These are phyloP conservation scores for Calocybe gangraenosa DNA, from an alignment of 768 basidiomycete genomes.

Conservation along the genomic window DNA sequence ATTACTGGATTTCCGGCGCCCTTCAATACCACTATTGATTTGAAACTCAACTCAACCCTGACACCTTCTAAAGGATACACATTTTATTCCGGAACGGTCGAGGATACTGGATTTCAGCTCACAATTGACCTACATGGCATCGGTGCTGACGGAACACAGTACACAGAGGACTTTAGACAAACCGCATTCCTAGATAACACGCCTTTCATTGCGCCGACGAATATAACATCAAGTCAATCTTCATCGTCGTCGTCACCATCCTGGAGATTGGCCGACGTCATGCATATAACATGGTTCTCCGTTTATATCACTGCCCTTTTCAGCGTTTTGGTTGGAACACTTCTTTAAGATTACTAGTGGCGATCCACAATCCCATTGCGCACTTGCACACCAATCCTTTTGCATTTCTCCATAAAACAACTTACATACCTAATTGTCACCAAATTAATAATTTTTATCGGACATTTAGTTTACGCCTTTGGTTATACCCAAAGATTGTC, in stretches of 20 bases:
- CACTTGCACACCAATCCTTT: too few species aligned
- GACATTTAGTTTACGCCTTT: too few species aligned
- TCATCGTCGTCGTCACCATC: conserved; percentile 12
- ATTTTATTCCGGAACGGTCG: conserved; percentile 23
- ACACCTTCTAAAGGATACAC: conserved; percentile 24
- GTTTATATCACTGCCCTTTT: not conserved
- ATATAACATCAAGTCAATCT: conserved; percentile 10
- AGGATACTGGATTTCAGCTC: conserved; percentile 25
- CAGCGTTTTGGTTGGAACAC: not conserved
- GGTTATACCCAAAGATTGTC: too few species aligned
- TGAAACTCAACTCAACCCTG: conserved; percentile 20
- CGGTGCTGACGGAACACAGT: conserved; percentile 20
- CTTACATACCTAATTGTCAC: too few species aligned
- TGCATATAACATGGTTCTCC: not conserved
- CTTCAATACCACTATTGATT: conserved; percentile 23
- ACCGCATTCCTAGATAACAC: conserved; percentile 24
- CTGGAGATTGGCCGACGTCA: conserved; percentile 3
- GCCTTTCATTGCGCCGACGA: conserved; percentile 20
- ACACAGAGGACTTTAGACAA: conserved; percentile 25
- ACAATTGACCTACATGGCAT: conserved; percentile 26
- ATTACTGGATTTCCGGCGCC: conserved; percentile 19
- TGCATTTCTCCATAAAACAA: too few species aligned
- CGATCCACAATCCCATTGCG: too few species aligned
- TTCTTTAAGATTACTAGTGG: not conserved
- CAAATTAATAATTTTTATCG: too few species aligned